Base-by-base conservation (phyloP, 2,329 filamentous ascomycete genomes). In the Aspergillus viridinutans region DNA sequence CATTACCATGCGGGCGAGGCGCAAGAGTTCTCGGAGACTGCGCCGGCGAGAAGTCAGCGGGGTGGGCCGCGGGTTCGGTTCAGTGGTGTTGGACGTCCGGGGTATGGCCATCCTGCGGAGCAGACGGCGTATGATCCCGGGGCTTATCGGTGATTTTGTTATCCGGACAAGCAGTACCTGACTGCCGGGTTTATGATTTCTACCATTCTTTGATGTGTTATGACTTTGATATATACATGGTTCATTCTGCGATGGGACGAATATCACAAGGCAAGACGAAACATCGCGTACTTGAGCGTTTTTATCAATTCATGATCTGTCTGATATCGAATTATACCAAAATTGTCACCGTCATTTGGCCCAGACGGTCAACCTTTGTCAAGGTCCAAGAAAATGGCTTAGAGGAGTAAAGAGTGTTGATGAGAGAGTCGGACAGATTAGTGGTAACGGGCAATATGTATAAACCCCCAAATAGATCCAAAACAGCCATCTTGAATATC, bases 111-210 rank as follows among this genome's bases (percentile, higher is more conserved):
- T 42, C 67, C 67, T 2, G 53, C 58, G 21, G 67, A 71, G 58
- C 67, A 74, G 58, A 74, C 72, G 25, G 64, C 62, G 2, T 75
- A 75, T 69, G 73, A 74, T 38, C 64, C 71, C 40, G 66, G 61
- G 12, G 63, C 61, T 38, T 70, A 72, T 63, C 64, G 70, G 35
- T 73, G 58, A 72, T 1, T 35, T 35, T 1, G 32, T 17, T 35
- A 14, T 14, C 32, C 1, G 12, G 32, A 14, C 32, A 55, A 48
- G 29, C n/a, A n/a, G 4, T 23, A 12, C 9, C 20, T 29, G 53
- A n/a, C 40, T 42, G 26, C 42, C 47, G 38, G 35, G 48, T 48
- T 10, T 20, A 50, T 43, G 40, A 49, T 23, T 35, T 35, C 48
- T 17, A 7, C 32, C 14, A 35, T 52, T 48, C 23, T n/a, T 25